These are phyloP conservation scores for Chlorociboria aeruginascens DNA, from an alignment of 495 filamentous ascomycete genomes.

Conservation along the genomic window DNA sequence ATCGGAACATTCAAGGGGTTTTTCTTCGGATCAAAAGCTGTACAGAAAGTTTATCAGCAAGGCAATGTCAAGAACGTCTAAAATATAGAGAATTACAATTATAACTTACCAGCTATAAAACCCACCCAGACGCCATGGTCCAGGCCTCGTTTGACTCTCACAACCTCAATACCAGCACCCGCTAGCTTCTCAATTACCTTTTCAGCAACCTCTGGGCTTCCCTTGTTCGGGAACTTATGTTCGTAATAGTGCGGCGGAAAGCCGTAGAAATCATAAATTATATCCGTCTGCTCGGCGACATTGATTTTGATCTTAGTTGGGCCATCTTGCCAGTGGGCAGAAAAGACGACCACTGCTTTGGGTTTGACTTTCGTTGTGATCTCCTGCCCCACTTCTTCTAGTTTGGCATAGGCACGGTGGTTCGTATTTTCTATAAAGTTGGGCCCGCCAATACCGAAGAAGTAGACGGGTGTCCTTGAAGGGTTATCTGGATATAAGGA, in stretches of 20 bases:
- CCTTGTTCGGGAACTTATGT: conserved; percentile 58
- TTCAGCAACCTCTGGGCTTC: conserved; percentile 52
- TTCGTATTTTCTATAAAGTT: conserved; percentile 60
- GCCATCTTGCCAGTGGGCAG: conserved; percentile 70
- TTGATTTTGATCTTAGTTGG: conserved; percentile 58
- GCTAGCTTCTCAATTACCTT: conserved; percentile 47
- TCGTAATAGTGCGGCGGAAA: conserved; percentile 56
- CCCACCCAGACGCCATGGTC: conserved; percentile 58
- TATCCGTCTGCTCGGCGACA: conserved; percentile 51
- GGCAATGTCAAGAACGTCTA: conserved; percentile 1
- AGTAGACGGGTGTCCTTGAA: conserved; percentile 52
- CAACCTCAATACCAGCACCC: conserved; percentile 49
- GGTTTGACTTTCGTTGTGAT: conserved; percentile 74
- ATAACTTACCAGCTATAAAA: conserved; percentile 11
- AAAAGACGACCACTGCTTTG: conserved; percentile 78
- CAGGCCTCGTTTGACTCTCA: conserved; percentile 55
- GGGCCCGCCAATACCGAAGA: conserved; percentile 70
- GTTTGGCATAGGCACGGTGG: conserved; percentile 61
- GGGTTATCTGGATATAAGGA: conserved; percentile 3
- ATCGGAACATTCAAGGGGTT: conserved; percentile 71
- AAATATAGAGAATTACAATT: neutral
- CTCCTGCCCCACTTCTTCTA: conserved; percentile 58
- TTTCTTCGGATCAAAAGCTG: conserved; percentile 50
- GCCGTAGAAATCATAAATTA: conserved; percentile 86
- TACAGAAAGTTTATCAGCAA: conserved; percentile 3